phyloP scores from a whole-genome alignment of 2,329 filamentous ascomycete genomes.

The Trichoderma endophyticum region DNA sequence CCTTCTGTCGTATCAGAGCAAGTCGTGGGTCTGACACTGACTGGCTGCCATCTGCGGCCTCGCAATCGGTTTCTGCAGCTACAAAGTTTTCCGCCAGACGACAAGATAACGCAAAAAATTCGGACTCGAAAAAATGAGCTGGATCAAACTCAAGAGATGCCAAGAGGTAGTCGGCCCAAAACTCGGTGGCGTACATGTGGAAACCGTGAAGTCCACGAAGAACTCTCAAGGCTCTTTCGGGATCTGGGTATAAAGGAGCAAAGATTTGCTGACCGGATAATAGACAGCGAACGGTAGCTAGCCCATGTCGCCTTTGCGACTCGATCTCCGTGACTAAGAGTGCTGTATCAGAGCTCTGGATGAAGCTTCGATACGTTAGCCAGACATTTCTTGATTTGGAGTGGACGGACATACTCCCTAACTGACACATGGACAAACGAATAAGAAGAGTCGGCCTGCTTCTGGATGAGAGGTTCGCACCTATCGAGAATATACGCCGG shows the following conservation, averaged over 20 bases:
- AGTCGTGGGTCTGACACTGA: not conserved
- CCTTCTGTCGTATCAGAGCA: not conserved
- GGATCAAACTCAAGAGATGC: not conserved
- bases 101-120: not conserved
- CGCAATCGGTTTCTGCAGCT: not conserved
- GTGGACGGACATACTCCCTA: conserved; percentile 24
- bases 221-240: not conserved
- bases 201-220: conserved; percentile 14
- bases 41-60: too few species aligned
- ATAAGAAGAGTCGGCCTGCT: conserved; percentile 25
- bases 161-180: conserved; percentile 18
- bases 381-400: rapidly evolving
- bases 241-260: not conserved
- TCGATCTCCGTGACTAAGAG: not conserved
- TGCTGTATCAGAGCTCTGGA: conserved; percentile 5
- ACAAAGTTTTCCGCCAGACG: not conserved
- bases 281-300: conserved; percentile 2
- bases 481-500: conserved; percentile 27
- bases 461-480: conserved; percentile 26
- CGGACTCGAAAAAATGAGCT: not conserved
- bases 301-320: not conserved
- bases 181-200: conserved; percentile 17
- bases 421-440: conserved; percentile 30
- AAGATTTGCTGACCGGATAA: conserved; percentile 3
- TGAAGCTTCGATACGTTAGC: not conserved